phyloP scores from a whole-genome alignment of 169 alveolate species.

The Plasmodium chabaudi region DNA sequence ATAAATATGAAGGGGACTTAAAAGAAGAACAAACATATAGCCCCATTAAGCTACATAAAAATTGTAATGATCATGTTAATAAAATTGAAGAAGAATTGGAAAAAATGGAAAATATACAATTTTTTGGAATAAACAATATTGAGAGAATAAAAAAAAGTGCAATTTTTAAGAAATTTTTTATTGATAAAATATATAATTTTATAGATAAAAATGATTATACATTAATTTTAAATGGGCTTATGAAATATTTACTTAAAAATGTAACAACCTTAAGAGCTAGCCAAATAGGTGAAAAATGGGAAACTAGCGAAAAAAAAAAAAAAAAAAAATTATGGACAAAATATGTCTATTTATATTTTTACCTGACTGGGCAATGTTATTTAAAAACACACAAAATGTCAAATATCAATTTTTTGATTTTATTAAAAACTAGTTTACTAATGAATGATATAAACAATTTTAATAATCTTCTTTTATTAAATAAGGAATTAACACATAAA shows the following conservation, averaged over 20 bases:
- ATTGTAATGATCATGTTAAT: too few relatives aligned
- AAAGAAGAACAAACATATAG: background rate
- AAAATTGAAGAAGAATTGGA: background rate
- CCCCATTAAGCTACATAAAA: background rate
- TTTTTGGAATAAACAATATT: background rate
- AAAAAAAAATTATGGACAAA: background rate
- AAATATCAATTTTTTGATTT: constrained; percentile 41
- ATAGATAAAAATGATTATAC: constrained; percentile 52
- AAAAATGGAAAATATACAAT: constrained; percentile 7
- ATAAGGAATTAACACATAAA: background rate
- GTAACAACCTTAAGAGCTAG: background rate
- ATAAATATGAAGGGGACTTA: constrained; percentile 1
- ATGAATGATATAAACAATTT: constrained; percentile 31
- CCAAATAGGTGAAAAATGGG: background rate
- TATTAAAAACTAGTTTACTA: constrained; percentile 34
- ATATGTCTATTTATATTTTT: constrained; percentile 48
- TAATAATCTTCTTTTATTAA: constrained; percentile 8
- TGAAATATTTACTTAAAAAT: constrained; percentile 55
- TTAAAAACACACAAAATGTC: constrained; percentile 23
- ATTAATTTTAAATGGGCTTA: constrained; percentile 41
- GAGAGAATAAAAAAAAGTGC: constrained; percentile 11
- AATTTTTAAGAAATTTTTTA: constrained; percentile 33
- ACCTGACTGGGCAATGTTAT: constrained; percentile 28
- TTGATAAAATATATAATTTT: constrained; percentile 8
- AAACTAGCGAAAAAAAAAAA: background rate